phyloP scores from a whole-genome alignment of 441 rosid genomes.

The Gossypium laxum region DNA sequence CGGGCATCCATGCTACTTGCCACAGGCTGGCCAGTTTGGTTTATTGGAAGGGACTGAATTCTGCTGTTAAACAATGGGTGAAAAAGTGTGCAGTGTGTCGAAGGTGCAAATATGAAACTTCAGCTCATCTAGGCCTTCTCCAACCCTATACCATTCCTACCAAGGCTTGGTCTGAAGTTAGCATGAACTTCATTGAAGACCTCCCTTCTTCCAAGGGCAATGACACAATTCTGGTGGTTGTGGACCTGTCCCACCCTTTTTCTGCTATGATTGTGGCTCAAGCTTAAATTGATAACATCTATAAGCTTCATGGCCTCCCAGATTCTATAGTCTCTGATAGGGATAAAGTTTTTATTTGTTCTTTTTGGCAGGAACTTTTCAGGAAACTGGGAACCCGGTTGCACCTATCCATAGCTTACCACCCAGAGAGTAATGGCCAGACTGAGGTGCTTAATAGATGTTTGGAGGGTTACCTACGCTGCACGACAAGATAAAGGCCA shows the following conservation, averaged over 20 bases:
- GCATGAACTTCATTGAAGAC: background rate
- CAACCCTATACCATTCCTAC: background rate
- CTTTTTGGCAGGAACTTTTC: background rate
- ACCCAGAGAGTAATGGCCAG: background rate
- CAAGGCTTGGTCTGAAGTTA: background rate
- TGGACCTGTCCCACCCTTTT: background rate
- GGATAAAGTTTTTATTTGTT: background rate
- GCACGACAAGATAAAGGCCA: too few relatives aligned
- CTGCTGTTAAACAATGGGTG: background rate
- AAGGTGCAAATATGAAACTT: background rate
- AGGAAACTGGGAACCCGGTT: background rate
- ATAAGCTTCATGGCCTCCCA: background rate
- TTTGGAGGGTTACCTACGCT: too few relatives aligned
- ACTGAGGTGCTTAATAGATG: background rate
- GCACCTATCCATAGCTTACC: background rate
- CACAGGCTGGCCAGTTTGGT: background rate
- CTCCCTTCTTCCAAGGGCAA: background rate
- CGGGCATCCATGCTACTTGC: background rate
- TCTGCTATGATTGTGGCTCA: background rate
- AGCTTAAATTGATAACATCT: background rate
- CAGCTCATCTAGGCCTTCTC: background rate
- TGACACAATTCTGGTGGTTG: background rate
- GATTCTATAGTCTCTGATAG: too few relatives aligned
- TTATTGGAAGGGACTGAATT: background rate
- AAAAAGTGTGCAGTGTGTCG: background rate